Evolutionary conservation across 2,329 filamentous ascomycete species (phyloP), one percentile per base, ranked within the genome.

Genomic region (Penicillium verrucosum): DNA sequence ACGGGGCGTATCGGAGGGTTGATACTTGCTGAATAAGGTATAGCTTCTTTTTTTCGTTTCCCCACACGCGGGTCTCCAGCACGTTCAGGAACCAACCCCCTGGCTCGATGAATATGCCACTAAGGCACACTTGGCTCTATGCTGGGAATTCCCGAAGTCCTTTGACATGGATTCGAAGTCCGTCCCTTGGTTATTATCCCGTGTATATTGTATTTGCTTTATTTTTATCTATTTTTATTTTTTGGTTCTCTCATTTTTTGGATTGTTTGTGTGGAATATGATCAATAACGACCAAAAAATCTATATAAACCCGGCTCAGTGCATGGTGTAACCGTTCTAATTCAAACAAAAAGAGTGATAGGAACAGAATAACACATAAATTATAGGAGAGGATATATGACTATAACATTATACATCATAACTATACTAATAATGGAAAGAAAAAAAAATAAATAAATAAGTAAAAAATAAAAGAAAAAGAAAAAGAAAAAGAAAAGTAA

Each of bases 41-140:
- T 55, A 43, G 52, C 5, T 16, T 25, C 14, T 37, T 23, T 5
- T 10, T 2, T 10, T 18, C 6, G 18, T 18, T 34, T 29, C 57
- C 46, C 57, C 59, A 54, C 50, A 49, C 40, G 40, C 40, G 37
- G 51, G 51, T 48, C 42, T 43, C 56, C 46, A 57, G 51, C 62
- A 59, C 59, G 59, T 61, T 63, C 61, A 57, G 55, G 38, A 44
- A 44, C 41, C 43, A 53, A 42, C 42, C 58, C 60, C 60, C 51
- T 57, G 56, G 54, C 42, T 23, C 49, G 21, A 54, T 42, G 9
- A n/a, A 43, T 41, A 50, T 37, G 45, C 37, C 21, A 21, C 41
- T 32, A 49, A 30, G 46, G 46, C 47, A 50, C 16, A 14, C 11
- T 59, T 57, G 21, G 57, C 32, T 58, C 55, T 52, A 46, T 54